These are phyloP conservation scores for Coffea humblotiana DNA, from an alignment of 305 asterid genomes.

Conservation along the genomic window DNA sequence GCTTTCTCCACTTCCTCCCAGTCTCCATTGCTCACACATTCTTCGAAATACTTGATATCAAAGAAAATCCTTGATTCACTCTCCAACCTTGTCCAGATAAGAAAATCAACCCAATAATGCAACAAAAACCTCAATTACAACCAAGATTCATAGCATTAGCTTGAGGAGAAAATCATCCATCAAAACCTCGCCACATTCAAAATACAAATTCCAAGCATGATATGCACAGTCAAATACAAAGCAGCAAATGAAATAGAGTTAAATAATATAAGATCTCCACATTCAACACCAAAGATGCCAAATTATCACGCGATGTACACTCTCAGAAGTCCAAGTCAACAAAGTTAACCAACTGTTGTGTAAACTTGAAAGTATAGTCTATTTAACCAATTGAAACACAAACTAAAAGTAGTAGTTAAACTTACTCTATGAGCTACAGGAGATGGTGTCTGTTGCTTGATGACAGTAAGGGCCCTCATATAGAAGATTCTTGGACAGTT, in stretches of 20 bases:
- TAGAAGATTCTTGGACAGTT: too few relatives aligned
- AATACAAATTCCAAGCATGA: too few relatives aligned
- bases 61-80: slow-evolving; percentile 61
- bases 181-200: too few relatives aligned
- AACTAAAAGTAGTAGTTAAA: not conserved
- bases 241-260: not conserved
- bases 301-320: slow-evolving; percentile 33
- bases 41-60: slow-evolving; percentile 52
- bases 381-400: not conserved
- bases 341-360: too few relatives aligned
- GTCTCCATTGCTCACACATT: slow-evolving; percentile 49
- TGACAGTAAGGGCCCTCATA: too few relatives aligned
- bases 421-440: slow-evolving; percentile 50
- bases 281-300: not conserved
- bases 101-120: too few relatives aligned
- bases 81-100: slow-evolving; percentile 42
- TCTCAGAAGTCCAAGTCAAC: slow-evolving; percentile 26
- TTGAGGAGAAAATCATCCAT: too few relatives aligned
- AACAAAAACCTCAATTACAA: too few relatives aligned
- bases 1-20: slow-evolving; percentile 63
- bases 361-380: too few relatives aligned
- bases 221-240: too few relatives aligned
- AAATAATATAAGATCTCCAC: not conserved
- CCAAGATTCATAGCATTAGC: too few relatives aligned
- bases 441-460: slow-evolving; percentile 55